Conservation (phyloP, 805 yeast species). For the Clavispora carvajalis region DNA sequence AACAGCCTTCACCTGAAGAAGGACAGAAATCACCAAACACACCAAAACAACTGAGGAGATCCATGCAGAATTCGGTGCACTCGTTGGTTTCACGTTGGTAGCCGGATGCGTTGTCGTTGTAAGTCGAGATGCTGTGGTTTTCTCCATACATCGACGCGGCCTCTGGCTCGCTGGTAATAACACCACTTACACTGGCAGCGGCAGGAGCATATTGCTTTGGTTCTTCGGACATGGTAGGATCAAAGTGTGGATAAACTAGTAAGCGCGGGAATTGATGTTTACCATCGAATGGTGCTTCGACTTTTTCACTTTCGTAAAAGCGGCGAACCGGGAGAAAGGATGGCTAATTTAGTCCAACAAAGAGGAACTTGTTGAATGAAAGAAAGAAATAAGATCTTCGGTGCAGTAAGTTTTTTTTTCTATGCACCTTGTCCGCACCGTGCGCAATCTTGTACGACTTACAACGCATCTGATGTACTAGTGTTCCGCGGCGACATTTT, state of each 20-base stretch:
- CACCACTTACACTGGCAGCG: background rate
- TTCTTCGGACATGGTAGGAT: background rate
- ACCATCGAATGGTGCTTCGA: too few species aligned
- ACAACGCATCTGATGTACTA: too few species aligned
- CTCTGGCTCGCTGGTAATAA: slow-evolving; percentile 13
- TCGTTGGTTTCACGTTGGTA: slow-evolving; percentile 34
- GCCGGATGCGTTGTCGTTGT: slow-evolving; percentile 23
- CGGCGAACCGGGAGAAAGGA: too few species aligned
- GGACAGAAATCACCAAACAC: slow-evolving; percentile 38
- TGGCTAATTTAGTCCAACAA: background rate
- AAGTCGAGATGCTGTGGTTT: slow-evolving; percentile 7
- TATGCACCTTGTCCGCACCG: background rate
- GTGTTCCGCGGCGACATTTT: too few species aligned
- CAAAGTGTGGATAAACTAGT: background rate
- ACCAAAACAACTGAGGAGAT: slow-evolving; percentile 35
- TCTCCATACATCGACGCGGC: slow-evolving; percentile 10
- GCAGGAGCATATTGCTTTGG: background rate
- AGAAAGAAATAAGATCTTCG: background rate
- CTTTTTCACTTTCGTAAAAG: too few species aligned
- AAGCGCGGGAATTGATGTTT: too few species aligned
- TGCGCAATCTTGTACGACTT: background rate
- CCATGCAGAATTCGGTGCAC: slow-evolving; percentile 39
- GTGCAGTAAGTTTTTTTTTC: background rate
- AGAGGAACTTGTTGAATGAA: background rate
- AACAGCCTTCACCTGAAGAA: slow-evolving; percentile 35